Evolutionary conservation across 331 rosid genomes (phyloP), one percentile per base, ranked within the genome.

Genomic region (Saraca asoca): DNA sequence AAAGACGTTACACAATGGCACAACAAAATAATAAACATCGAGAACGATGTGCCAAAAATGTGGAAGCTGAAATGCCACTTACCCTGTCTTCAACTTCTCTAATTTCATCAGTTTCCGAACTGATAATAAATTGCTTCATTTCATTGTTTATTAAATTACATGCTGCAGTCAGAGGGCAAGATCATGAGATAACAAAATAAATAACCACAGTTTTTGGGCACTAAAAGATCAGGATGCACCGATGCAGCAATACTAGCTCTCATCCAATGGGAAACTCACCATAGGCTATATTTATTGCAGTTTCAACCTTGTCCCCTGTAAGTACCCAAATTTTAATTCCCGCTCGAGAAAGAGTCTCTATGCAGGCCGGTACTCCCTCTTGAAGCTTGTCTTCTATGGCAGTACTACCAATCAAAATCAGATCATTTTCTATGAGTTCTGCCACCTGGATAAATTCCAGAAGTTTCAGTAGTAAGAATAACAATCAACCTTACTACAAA

Each of bases 381-480:
- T 93, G 98, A 82, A 93, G 98, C 78, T 93, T 93, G 78, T 93
- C 98, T 85, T 93, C 98, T 16, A 93, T 93, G 69, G 98, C 98
- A 65, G 98, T 93, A 79, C 88, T 79, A 75, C 98, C 98, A 72
- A 93, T 81, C 82, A 93, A 84, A 67, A 71, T 68, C 57, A 93
- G 96, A 68, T 88, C 95, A 59, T 65, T 82, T 79, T 93, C 98
- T 59, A 93, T 84, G 46, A 89, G 94, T 78, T 89, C 98, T 46
- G 98, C 91, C 66, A 88, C 95, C 98, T 90, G 85, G 62, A 84
- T 64, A 65, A 78, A 64, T 76, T 79, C 60, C 20, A 61, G 9
- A 45, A 43, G 53, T 31, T 33, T 73, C 39, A 35, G 45, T 59
- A 58, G 37, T 35, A 51, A 43, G 35, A 56, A 65, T 60, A 44